phyloP scores from a whole-genome alignment of 768 basidiomycete species.

The Trametes meyenii region DNA sequence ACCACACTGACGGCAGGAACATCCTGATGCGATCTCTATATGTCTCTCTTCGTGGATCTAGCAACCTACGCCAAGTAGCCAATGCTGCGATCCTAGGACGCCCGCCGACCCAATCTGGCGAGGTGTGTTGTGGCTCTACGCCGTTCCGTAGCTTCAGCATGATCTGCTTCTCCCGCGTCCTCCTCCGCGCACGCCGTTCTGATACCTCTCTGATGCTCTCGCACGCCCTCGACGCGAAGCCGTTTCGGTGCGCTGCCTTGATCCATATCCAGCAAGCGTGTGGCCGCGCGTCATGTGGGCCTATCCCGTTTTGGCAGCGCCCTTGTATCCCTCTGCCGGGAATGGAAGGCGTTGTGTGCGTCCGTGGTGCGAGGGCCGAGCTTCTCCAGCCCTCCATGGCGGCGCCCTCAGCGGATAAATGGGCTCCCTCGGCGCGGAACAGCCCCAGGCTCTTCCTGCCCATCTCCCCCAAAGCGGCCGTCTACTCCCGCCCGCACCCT shows the following conservation, averaged over 20 bases:
- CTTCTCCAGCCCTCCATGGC: not conserved
- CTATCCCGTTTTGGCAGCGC: slow-evolving; percentile 14
- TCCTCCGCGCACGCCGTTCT: not conserved
- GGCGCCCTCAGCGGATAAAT: slow-evolving; percentile 11
- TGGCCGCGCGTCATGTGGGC: slow-evolving; percentile 14
- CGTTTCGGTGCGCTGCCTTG: slow-evolving; percentile 19
- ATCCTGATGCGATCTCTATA: too few relatives aligned
- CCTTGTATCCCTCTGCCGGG: slow-evolving; percentile 16
- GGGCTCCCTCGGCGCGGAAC: not conserved
- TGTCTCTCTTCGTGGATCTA: not conserved
- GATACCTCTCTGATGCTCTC: slow-evolving; percentile 6
- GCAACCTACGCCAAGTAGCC: not conserved
- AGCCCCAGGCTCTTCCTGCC: slow-evolving; percentile 19
- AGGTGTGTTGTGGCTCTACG: not conserved
- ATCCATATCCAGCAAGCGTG: slow-evolving; percentile 17
- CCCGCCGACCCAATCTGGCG: not conserved
- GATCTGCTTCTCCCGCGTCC: not conserved
- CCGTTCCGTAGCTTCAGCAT: not conserved
- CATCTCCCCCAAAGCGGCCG: not conserved
- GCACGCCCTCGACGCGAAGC: slow-evolving; percentile 2
- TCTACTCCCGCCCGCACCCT: not conserved
- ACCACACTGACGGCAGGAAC: too few relatives aligned
- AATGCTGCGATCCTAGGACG: not conserved
- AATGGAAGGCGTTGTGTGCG: slow-evolving; percentile 21
- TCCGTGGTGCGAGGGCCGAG: not conserved